These are phyloP conservation scores for Colletotrichum agaves DNA, from an alignment of 2,329 filamentous ascomycete species.

Conservation along the genomic window DNA sequence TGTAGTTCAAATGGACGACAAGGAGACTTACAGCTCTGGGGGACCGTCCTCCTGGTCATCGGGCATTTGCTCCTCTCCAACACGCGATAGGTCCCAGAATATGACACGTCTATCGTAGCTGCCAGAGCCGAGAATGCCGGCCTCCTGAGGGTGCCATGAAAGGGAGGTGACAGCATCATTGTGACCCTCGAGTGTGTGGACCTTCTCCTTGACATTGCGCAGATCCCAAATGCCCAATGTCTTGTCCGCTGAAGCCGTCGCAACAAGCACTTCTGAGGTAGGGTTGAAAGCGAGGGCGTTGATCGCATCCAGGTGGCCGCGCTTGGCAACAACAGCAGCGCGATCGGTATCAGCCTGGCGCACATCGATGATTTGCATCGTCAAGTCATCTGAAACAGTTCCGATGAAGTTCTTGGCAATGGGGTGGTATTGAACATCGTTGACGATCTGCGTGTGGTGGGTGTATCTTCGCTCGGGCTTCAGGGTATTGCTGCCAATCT, in stretches of 20 bases:
- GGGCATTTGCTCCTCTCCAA: slow-evolving; percentile 93
- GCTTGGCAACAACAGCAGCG: slow-evolving; percentile 74
- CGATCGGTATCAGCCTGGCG: slow-evolving; percentile 73
- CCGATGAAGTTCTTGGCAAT: slow-evolving; percentile 87
- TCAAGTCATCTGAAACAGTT: slow-evolving; percentile 94
- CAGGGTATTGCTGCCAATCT: slow-evolving; percentile 75
- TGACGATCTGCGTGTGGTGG: slow-evolving; percentile 91
- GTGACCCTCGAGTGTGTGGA: slow-evolving; percentile 91
- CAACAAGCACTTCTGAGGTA: slow-evolving; percentile 86
- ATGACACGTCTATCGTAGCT: slow-evolving; percentile 94
- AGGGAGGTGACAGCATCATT: slow-evolving; percentile 90
- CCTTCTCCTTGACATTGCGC: slow-evolving; percentile 87
- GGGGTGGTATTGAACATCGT: slow-evolving; percentile 96
- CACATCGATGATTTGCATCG: slow-evolving; percentile 91
- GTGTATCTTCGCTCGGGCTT: slow-evolving; percentile 81
- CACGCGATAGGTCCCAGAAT: slow-evolving; percentile 94
- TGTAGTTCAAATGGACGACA: neutral
- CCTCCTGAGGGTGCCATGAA: slow-evolving; percentile 93
- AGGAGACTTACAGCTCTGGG: slow-evolving; percentile 78
- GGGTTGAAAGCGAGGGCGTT: slow-evolving; percentile 97
- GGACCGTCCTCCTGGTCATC: slow-evolving; percentile 96
- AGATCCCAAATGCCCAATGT: slow-evolving; percentile 96
- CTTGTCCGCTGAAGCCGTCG: slow-evolving; percentile 94
- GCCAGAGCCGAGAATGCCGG: slow-evolving; percentile 87
- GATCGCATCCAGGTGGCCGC: slow-evolving; percentile 90